Base-by-base conservation (phyloP, 257 asterid species). In the Nicotiana tomentosiformis region DNA sequence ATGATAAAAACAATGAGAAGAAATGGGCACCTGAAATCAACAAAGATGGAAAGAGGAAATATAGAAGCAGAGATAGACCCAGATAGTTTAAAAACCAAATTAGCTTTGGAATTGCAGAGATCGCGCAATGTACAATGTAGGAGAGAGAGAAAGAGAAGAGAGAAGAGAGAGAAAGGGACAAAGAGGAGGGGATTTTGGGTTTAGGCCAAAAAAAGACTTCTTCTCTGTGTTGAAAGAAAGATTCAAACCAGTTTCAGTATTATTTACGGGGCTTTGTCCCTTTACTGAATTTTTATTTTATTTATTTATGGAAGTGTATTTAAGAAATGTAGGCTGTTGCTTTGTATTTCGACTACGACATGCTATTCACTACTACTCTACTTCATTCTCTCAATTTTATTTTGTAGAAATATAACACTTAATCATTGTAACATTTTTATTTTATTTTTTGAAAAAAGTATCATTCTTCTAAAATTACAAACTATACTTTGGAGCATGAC, bases 121-220 rank as follows among this genome's bases (percentile, higher is more conserved):
- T 85, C 93, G 90, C 92, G 90, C 89, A 83, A 89, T 49, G 90
- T 84, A 82, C 39, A 70, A 84, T 85, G 82, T 86, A 81, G 85
- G 83, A 83, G 87, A 87, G 83, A 77, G 60, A 49, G 87, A 86
- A 77, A 82, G 49, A 81, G 82, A 81, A 84, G 85, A 77, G 86
- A 78, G 84, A 49, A 82, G 84, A 83, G 87, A 87, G 82, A 72
- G 66, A 39, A 84, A 87, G 85, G 51, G 57, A 70, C 33, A 69
- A 29, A 68, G 77, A 68, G 33, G 1, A 20, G 16, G 35, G 80
- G 80, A 74, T 74, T 74, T 74, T 74, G 80, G 80, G 80, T 74
- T 82, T 81, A 66, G 82, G 82, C 85, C 43, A 20, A 69, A 58
- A 51, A 55, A 70, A 56, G 33, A 58, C 85, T 77, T 77, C 64